Conservation (phyloP, 1,284 basidiomycete genomes). For the Vanrija pseudolonga region DNA sequence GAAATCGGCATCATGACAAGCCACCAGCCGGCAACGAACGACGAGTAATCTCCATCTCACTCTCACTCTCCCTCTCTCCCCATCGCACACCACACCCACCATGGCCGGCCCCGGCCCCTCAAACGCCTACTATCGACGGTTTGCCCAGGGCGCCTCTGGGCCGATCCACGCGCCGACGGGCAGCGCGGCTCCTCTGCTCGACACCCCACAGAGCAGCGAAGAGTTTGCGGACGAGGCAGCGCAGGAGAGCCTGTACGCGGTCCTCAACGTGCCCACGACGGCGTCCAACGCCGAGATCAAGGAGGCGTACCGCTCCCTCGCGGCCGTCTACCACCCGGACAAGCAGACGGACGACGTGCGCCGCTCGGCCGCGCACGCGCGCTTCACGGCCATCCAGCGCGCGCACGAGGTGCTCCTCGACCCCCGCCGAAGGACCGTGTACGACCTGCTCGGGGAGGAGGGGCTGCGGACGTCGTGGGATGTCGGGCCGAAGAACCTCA, state of each 20-base stretch:
- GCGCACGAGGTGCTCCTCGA: constrained; percentile 52
- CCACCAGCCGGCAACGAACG: no score
- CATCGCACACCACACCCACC: not conserved
- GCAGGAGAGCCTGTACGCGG: constrained; percentile 31
- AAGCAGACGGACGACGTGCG: constrained; percentile 50
- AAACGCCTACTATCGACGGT: constrained; percentile 35
- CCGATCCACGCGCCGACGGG: constrained; percentile 33
- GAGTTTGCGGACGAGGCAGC: constrained; percentile 11
- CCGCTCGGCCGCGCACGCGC: constrained; percentile 31
- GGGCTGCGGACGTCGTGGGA: constrained; percentile 54
- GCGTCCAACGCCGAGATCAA: constrained; percentile 36
- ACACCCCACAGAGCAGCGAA: not conserved
- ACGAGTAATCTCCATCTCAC: not conserved
- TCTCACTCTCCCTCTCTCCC: not conserved
- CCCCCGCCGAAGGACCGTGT: constrained; percentile 51
- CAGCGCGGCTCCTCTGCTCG: constrained; percentile 25
- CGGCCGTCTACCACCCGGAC: constrained; percentile 54
- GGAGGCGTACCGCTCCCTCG: constrained; percentile 43
- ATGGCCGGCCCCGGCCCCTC: constrained; percentile 44
- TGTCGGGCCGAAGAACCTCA: constrained; percentile 49
- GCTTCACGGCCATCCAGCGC: constrained; percentile 42
- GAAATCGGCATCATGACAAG: no score
- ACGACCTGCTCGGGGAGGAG: constrained; percentile 55
- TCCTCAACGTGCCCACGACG: constrained; percentile 42
- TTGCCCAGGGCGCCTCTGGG: constrained; percentile 31